phyloP scores from a whole-genome alignment of 306 rosid genomes.

The Quercus dentata region DNA sequence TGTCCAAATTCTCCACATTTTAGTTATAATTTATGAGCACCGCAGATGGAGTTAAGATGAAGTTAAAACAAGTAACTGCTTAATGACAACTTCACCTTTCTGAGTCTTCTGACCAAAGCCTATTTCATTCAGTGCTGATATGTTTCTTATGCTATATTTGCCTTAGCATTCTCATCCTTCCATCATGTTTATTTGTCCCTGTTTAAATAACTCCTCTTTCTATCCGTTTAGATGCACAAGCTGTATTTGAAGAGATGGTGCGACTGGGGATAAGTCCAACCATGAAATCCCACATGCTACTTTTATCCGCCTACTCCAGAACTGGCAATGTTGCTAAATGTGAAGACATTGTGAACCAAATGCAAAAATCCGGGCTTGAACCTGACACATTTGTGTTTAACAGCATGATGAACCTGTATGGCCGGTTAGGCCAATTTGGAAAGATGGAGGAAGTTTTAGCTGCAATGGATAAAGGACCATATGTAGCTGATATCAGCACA shows the following conservation, averaged over 20 bases:
- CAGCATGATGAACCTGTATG: slow-evolving; percentile 82
- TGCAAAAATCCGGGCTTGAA: slow-evolving; percentile 66
- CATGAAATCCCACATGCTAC: slow-evolving; percentile 95
- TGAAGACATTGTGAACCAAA: slow-evolving; percentile 70
- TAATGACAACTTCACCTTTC: background rate
- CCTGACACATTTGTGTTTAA: slow-evolving; percentile 78
- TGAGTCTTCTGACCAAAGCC: background rate
- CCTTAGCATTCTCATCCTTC: too few species aligned
- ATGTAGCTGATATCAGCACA: slow-evolving; percentile 66
- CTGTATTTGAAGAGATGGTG: slow-evolving; percentile 74
- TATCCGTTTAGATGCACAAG: slow-evolving; percentile 57
- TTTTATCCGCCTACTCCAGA: slow-evolving; percentile 73
- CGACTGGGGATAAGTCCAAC: slow-evolving; percentile 82
- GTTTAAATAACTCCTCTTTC: background rate
- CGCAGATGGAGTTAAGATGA: background rate
- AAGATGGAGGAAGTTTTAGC: slow-evolving; percentile 75
- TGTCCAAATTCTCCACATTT: background rate
- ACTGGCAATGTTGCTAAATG: slow-evolving; percentile 65
- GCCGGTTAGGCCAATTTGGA: slow-evolving; percentile 66
- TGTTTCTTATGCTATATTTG: background rate
- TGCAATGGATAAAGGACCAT: slow-evolving; percentile 67
- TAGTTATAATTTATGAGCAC: background rate
- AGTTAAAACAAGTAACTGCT: background rate
- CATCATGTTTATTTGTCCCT: background rate
- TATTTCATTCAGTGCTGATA: background rate